Percentiles rank a stretch among this genome's conserved stretches.
Conservation (phyloP, 2,329 filamentous ascomycete species). For the Verruconis gallopava region DNA sequence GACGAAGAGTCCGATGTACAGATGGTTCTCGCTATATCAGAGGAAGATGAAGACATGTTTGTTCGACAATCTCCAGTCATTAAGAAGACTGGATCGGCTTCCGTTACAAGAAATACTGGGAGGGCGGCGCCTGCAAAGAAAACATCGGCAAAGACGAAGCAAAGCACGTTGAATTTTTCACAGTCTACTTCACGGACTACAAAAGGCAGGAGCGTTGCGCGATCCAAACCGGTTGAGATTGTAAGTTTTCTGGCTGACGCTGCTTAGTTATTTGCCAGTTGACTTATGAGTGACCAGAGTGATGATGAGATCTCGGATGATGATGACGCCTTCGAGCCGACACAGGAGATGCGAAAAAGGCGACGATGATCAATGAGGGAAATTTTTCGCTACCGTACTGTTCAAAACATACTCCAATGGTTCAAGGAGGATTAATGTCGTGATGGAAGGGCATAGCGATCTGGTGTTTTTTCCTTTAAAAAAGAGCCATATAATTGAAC, state of each 20-base stretch:
- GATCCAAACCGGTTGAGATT: constrained; percentile 25
- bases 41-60: constrained; percentile 35
- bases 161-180: constrained; percentile 30
- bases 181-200: constrained; percentile 24
- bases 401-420: too few species aligned
- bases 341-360: constrained; percentile 12
- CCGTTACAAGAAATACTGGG: constrained; percentile 12
- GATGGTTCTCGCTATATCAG: constrained; percentile 26
- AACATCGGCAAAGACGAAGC: constrained; percentile 18
- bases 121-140: constrained; percentile 19
- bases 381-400: too few species aligned
- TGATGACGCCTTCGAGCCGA: constrained; percentile 27
- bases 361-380: too few species aligned
- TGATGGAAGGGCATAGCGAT: too few species aligned
- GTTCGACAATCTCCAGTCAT: constrained; percentile 15
- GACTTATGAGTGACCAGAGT: constrained; percentile 16
- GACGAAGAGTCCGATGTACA: constrained; percentile 25
- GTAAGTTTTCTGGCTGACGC: constrained; percentile 14
- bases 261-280: constrained; percentile 7
- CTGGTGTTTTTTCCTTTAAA: too few species aligned
- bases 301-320: constrained; percentile 30
- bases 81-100: constrained; percentile 11
- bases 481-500: too few species aligned
- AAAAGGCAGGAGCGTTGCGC: constrained; percentile 16
- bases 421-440: too few species aligned